These are phyloP conservation scores for Anthostomella pinea DNA, from an alignment of 2,329 filamentous ascomycete genomes.

Conservation along the genomic window DNA sequence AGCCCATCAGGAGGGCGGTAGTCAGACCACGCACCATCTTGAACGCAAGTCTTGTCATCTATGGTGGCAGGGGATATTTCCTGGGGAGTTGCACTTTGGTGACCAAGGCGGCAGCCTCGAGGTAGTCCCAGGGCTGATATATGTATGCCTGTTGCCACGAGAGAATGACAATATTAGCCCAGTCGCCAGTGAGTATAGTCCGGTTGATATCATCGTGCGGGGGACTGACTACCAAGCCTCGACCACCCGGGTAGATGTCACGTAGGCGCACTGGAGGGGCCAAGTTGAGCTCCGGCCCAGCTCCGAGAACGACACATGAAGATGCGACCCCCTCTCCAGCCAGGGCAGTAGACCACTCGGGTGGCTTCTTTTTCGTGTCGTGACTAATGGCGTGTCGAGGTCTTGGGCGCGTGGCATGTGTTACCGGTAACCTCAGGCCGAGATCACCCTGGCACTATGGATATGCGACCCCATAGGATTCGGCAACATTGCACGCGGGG, in stretches of 20 bases:
- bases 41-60: no score
- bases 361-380: background rate
- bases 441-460: constrained; percentile 21
- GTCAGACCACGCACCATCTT: constrained; percentile 28
- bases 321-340: constrained; percentile 7
- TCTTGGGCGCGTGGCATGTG: constrained; percentile 11
- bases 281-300: constrained; percentile 10
- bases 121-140: constrained; percentile 5
- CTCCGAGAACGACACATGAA: constrained; percentile 10
- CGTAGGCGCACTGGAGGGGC: no score
- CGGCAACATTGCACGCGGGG: no score
- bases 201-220: no score
- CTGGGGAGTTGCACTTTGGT: background rate
- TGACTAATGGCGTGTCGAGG: constrained; percentile 10
- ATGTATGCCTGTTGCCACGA: constrained; percentile 7
- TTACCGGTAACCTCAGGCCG: constrained; percentile 5
- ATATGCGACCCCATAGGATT: constrained; percentile 7
- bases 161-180: no score
- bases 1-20: constrained; percentile 31
- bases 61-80: no score
- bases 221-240: no score
- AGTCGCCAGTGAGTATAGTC: no score
- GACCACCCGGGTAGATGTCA: no score
- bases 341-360: constrained; percentile 8
- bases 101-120: no score